Percentiles rank a stretch among this genome's conserved stretches.
phyloP scores from a whole-genome alignment of 768 basidiomycete genomes.

The Leccinum olivaceopallidum region DNA sequence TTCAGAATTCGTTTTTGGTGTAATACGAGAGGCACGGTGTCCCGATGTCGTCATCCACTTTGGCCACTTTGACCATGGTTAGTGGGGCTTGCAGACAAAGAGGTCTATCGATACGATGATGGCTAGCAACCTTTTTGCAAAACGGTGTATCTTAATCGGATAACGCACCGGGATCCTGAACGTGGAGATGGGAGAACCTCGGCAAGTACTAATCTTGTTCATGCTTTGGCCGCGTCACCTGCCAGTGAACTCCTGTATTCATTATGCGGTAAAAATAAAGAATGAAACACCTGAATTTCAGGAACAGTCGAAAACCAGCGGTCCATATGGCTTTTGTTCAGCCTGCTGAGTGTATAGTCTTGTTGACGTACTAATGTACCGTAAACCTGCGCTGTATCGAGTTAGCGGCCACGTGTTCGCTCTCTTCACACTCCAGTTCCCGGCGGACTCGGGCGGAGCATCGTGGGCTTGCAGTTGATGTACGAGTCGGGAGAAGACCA shows the following conservation, averaged over 20 bases:
- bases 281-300: not conserved
- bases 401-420: not conserved
- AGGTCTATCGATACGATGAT: not conserved
- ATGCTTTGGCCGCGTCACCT: not conserved
- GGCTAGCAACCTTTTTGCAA: not conserved
- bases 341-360: not conserved
- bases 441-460: not conserved
- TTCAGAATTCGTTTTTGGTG: not conserved
- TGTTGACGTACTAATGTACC: not conserved
- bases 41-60: not conserved
- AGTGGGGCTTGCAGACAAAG: not conserved
- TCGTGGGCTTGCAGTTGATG: not conserved
- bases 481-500: not conserved
- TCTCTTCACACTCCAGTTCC: not conserved
- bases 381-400: not conserved
- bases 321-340: not conserved
- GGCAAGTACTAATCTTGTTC: not conserved
- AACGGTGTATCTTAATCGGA: not conserved
- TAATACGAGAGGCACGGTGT: not conserved
- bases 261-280: not conserved
- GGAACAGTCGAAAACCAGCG: not conserved
- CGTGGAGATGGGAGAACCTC: not conserved
- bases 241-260: not conserved
- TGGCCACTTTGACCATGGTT: not conserved
- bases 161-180: not conserved